A percentile compares a stretch with the other conserved stretches of the same genome.
Conservation (phyloP, 1,139 yeast genomes). For the Magnusiomyces ingens region DNA sequence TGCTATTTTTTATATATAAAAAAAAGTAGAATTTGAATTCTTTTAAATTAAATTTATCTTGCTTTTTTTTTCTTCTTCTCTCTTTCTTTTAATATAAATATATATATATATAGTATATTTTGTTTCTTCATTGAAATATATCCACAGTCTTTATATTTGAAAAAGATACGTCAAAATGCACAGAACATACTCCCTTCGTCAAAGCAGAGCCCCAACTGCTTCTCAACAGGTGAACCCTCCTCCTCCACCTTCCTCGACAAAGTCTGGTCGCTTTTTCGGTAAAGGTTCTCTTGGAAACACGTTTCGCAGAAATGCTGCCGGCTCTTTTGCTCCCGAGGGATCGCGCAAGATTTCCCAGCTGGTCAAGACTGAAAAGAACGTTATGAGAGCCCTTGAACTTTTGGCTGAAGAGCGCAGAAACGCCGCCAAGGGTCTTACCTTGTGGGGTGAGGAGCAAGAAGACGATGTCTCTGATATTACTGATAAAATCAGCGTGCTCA, state of each 20-base stretch:
- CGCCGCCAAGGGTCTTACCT: constrained; percentile 90
- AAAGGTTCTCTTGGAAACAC: constrained; percentile 73
- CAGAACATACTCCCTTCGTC: constrained; percentile 96
- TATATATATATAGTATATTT: not conserved
- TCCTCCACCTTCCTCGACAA: constrained; percentile 87
- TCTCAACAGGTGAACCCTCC: constrained; percentile 85
- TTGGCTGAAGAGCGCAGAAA: constrained; percentile 94
- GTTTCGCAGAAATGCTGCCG: constrained; percentile 84
- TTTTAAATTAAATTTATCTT: not conserved
- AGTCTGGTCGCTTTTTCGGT: constrained; percentile 83
- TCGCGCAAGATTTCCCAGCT: constrained; percentile 82
- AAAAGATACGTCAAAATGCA: constrained; percentile 52
- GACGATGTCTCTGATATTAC: constrained; percentile 97
- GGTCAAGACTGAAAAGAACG: constrained; percentile 94
- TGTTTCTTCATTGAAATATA: not conserved
- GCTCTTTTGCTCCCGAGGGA: constrained; percentile 91
- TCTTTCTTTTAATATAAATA: not conserved
- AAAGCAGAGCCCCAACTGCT: constrained; percentile 94
- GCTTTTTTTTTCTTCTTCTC: not conserved
- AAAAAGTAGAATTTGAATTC: not conserved
- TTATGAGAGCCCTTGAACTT: constrained; percentile 87
- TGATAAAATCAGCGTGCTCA: constrained; percentile 91
- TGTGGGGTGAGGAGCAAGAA: constrained; percentile 98
- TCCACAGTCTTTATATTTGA: too few relatives aligned
- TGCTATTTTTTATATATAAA: not conserved